Conservation (phyloP, 1,284 basidiomycete genomes). For the Boletellus deceptivus region DNA sequence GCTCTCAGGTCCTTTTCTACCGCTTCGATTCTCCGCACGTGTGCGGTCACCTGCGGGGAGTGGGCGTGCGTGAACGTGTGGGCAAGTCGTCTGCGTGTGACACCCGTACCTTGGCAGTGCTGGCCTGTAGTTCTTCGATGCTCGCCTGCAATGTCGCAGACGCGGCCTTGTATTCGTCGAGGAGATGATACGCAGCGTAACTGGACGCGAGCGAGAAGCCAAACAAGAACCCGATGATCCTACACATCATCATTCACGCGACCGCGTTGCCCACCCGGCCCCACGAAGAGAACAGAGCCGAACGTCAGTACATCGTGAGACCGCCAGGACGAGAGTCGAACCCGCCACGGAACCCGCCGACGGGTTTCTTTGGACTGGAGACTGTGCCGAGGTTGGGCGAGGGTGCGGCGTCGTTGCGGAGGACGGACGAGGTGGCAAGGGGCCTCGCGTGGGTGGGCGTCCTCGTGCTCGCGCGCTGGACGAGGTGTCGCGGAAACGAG, state of each 20-base stretch:
- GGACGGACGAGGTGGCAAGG: slow-evolving; percentile 40
- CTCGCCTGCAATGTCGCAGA: slow-evolving; percentile 81
- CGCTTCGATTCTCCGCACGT: slow-evolving; percentile 81
- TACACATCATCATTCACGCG: slow-evolving; percentile 34
- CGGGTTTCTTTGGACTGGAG: slow-evolving; percentile 68
- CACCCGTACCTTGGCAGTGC: slow-evolving; percentile 63
- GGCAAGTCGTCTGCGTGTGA: slow-evolving; percentile 22
- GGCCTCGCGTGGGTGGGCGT: slow-evolving; percentile 27
- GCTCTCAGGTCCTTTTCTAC: slow-evolving; percentile 88
- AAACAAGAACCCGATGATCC: slow-evolving; percentile 85
- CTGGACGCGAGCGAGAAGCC: slow-evolving; percentile 86
- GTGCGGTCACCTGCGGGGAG: slow-evolving; percentile 67
- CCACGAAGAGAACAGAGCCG: too few species aligned
- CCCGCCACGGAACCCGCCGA: slow-evolving; percentile 87
- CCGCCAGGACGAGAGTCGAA: slow-evolving; percentile 36
- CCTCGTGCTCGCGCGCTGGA: slow-evolving; percentile 7
- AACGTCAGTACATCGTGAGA: slow-evolving; percentile 10
- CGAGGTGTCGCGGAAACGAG: slow-evolving; percentile 24
- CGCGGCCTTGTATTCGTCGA: slow-evolving; percentile 88
- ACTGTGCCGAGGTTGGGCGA: slow-evolving; percentile 54
- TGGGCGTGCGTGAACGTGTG: not conserved
- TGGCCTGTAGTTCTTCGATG: slow-evolving; percentile 82
- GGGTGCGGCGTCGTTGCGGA: slow-evolving; percentile 47
- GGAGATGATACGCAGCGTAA: slow-evolving; percentile 81
- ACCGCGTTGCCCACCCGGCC: too few species aligned